phyloP scores from a whole-genome alignment of 2,329 filamentous ascomycete species.

The Aureobasidium sp. region DNA sequence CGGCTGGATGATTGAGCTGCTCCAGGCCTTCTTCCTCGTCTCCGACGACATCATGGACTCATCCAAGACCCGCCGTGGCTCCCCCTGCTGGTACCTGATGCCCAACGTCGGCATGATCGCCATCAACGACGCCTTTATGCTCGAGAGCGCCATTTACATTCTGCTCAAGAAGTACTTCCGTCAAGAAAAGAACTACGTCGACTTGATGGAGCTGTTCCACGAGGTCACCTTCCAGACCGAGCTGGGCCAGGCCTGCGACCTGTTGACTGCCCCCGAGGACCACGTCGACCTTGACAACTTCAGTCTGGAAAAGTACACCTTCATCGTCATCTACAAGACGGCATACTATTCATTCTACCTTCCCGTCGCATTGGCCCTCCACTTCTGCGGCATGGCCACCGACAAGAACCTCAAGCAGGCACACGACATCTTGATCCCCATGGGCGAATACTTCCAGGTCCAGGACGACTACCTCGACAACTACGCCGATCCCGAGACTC shows the following conservation, averaged over 20 bases:
- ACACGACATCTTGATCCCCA: slow-evolving; percentile 86
- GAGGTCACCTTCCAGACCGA: slow-evolving; percentile 91
- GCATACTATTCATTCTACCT: slow-evolving; percentile 99
- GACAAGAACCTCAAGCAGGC: slow-evolving; percentile 83
- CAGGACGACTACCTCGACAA: slow-evolving; percentile 99
- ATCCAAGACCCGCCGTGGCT: slow-evolving; percentile 87
- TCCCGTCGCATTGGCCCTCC: slow-evolving; percentile 81
- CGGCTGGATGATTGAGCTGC: slow-evolving; percentile 95
- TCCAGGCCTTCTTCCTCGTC: slow-evolving; percentile 98
- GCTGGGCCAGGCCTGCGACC: slow-evolving; percentile 86
- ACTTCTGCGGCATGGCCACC: slow-evolving; percentile 78
- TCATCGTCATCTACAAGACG: slow-evolving; percentile 99
- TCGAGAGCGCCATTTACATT: slow-evolving; percentile 83
- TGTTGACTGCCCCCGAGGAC: slow-evolving; percentile 93
- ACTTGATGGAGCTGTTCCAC: slow-evolving; percentile 93
- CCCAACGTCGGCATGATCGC: slow-evolving; percentile 88
- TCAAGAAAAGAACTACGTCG: slow-evolving; percentile 76
- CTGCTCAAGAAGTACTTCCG: slow-evolving; percentile 93
- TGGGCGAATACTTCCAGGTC: slow-evolving; percentile 98
- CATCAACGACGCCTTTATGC: slow-evolving; percentile 97
- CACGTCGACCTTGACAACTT: slow-evolving; percentile 91
- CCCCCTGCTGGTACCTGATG: slow-evolving; percentile 94
- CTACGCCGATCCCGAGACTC: slow-evolving; percentile 83
- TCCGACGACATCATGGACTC: slow-evolving; percentile 98
- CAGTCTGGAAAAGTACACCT: slow-evolving; percentile 87